phyloP scores from a whole-genome alignment of 2,329 filamentous ascomycete genomes.

The Anthostomella pinea region DNA sequence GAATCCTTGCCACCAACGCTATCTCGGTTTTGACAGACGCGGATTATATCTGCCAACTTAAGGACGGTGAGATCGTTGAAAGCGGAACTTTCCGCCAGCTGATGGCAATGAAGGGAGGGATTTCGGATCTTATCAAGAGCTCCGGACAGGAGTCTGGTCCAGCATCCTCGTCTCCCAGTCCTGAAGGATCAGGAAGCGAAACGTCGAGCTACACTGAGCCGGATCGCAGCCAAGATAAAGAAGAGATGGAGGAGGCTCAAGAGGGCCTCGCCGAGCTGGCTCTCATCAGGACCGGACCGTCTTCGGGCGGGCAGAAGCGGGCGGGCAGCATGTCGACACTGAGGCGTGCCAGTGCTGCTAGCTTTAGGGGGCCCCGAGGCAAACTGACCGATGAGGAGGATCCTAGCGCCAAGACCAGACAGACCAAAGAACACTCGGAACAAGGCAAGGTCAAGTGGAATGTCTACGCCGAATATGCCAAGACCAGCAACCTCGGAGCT shows the following conservation, averaged over 20 bases:
- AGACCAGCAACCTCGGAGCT: constrained; percentile 84
- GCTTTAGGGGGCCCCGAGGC: constrained; percentile 80
- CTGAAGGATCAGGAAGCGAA: constrained; percentile 51
- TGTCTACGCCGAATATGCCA: constrained; percentile 92
- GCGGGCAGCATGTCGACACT: constrained; percentile 75
- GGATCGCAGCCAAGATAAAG: constrained; percentile 53
- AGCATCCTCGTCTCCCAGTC: constrained; percentile 34
- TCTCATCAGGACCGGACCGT: constrained; percentile 61
- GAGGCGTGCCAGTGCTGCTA: constrained; percentile 86
- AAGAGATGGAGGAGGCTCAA: constrained; percentile 73
- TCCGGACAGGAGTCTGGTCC: constrained; percentile 57
- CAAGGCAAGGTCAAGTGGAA: constrained; percentile 98
- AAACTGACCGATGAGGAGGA: constrained; percentile 84
- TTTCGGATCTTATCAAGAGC: constrained; percentile 79
- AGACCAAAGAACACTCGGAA: constrained; percentile 83
- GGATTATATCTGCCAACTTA: constrained; percentile 81
- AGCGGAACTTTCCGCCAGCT: constrained; percentile 88
- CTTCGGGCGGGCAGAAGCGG: constrained; percentile 51
- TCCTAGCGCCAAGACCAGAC: constrained; percentile 71
- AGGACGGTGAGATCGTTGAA: constrained; percentile 80
- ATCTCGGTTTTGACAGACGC: constrained; percentile 88
- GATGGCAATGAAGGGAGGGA: constrained; percentile 89
- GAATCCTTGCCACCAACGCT: constrained; percentile 91
- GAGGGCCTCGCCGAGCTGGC: constrained; percentile 74
- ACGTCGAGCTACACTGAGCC: constrained; percentile 56